Percentiles rank a stretch among this genome's conserved stretches.
Conservation (phyloP, 1,284 basidiomycete species). For the Exobasidium rhododendri region DNA sequence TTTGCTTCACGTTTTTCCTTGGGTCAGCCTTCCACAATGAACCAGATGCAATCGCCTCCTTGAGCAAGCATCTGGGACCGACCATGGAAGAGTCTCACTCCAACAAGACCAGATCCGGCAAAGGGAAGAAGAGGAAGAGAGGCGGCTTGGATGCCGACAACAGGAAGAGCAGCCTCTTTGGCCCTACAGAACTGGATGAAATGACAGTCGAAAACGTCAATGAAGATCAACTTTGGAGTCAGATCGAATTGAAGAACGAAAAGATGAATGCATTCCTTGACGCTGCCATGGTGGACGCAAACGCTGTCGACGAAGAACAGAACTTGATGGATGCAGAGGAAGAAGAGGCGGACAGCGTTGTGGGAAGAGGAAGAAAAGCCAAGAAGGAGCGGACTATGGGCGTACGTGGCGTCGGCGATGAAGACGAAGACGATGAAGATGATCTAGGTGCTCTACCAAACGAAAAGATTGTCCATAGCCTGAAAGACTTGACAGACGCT, state of each 20-base stretch:
- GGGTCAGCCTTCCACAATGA: background rate
- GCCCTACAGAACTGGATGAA: slow-evolving; percentile 69
- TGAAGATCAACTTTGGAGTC: slow-evolving; percentile 86
- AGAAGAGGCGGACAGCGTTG: slow-evolving; percentile 14
- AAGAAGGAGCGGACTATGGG: background rate
- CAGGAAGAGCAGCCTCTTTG: background rate
- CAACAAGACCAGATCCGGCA: background rate
- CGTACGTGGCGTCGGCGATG: background rate
- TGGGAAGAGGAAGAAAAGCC: background rate
- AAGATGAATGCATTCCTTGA: slow-evolving; percentile 36
- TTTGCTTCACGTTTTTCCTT: background rate
- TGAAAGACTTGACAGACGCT: slow-evolving; percentile 35
- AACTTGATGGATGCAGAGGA: slow-evolving; percentile 33
- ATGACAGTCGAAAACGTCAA: slow-evolving; percentile 81
- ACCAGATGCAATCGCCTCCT: background rate
- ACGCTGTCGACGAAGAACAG: slow-evolving; percentile 38
- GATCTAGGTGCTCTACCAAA: slow-evolving; percentile 29
- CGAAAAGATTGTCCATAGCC: slow-evolving; percentile 17
- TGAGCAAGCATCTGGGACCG: background rate
- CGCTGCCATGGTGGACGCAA: slow-evolving; percentile 51
- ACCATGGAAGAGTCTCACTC: background rate
- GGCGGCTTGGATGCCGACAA: background rate
- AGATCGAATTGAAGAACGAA: slow-evolving; percentile 43
- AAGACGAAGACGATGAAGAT: slow-evolving; percentile 34
- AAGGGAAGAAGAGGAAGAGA: background rate